These are phyloP conservation scores for Monosporascus cannonballus DNA, from an alignment of 2,329 filamentous ascomycete species.

Conservation along the genomic window DNA sequence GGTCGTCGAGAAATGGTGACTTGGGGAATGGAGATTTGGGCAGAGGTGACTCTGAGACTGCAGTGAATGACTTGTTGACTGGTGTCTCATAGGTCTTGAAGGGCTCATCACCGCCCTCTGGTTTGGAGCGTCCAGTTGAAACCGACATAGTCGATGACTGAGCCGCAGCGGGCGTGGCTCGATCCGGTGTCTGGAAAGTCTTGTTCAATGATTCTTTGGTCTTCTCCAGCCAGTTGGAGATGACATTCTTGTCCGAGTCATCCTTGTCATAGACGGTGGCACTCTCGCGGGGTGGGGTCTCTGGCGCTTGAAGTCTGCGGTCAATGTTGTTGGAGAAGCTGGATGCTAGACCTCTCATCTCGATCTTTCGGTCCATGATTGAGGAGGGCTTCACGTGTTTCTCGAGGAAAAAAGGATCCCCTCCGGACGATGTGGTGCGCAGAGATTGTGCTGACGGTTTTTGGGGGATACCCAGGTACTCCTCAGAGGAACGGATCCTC, in stretches of 20 bases:
- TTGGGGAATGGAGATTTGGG: background rate
- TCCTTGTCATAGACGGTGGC: background rate
- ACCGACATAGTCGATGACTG: background rate
- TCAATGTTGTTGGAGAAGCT: background rate
- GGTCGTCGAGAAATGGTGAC: background rate
- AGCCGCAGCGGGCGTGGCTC: background rate
- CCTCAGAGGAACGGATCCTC: constrained; percentile 7
- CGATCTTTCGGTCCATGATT: background rate
- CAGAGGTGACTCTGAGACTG: background rate
- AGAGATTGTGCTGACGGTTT: background rate
- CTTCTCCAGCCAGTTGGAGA: background rate
- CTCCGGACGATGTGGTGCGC: background rate
- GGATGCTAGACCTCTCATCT: background rate
- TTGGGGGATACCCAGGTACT: constrained; percentile 2
- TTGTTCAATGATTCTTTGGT: background rate
- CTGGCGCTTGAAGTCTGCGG: background rate
- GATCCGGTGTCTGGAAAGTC: background rate
- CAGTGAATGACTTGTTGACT: background rate
- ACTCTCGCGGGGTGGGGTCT: background rate
- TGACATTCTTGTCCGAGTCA: background rate
- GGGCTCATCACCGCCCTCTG: background rate
- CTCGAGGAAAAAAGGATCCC: background rate
- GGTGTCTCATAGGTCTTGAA: background rate
- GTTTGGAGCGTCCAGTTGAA: background rate
- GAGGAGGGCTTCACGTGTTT: background rate